Evolutionary conservation across 2,329 filamentous ascomycete genomes (phyloP), one percentile per base, ranked within the genome.

Genomic region (Diaporthe ampelina): DNA sequence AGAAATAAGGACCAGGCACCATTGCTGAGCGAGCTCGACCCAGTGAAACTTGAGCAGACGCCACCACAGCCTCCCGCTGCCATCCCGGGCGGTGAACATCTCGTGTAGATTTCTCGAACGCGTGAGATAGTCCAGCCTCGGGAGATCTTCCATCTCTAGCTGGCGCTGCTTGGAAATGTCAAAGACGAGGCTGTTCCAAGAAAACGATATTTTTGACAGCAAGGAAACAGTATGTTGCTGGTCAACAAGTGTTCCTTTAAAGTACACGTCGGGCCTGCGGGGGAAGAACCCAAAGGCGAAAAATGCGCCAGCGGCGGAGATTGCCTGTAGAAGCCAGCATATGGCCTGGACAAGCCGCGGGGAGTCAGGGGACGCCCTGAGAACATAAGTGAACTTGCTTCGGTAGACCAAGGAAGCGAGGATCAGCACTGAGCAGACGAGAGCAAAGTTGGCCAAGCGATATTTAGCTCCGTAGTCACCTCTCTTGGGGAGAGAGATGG

Each of bases 181-280:
- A 52, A 83, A 83, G 1, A 83, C 77, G 13, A 78, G 61, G 21
- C 76, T 76, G 70, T 83, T 83, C 81, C 81, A 83, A 17, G 80
- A 78, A 68, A 80, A 83, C 4, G 78, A 78, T 26, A 81, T 76
- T 17, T 77, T 77, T 6, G 77, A 69, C 2, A 83, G 71, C 17
- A 82, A 72, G 3, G 82, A 82, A 1, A 80, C 77, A 4, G 81
- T 80, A 45, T 81, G 75, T 70, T 83, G 82, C 74, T 82, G 82
- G 73, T 83, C 82, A n/a, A 83, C 82, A 2, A 83, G 72, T 15
- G 61, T 65, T 48, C 78, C 79, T 0, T 76, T 75, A 65, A 81
- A 73, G 69, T 79, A 83, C 43, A 83, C 79, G 72, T 83, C 81
- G 0, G 82, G 82, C 8, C 81, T 81, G 17, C 81, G 81, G 4